These are phyloP conservation scores for Claviceps citrina DNA, from an alignment of 2,329 filamentous ascomycete species.

Conservation along the genomic window DNA sequence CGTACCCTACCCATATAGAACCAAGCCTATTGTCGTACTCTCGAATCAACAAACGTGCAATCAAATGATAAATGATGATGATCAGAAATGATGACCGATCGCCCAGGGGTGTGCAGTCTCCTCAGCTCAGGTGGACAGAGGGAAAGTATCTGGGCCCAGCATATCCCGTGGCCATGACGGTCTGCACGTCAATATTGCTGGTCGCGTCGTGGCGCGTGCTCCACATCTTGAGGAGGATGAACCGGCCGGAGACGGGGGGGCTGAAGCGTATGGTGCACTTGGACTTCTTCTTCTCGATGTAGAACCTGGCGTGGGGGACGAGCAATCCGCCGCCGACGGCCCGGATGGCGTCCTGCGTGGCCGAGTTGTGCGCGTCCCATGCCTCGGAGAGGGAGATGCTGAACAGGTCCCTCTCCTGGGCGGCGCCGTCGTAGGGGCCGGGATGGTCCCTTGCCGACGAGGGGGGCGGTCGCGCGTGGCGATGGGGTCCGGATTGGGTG, in stretches of 20 bases:
- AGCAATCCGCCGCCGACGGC: slow-evolving; percentile 46
- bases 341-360: slow-evolving; percentile 40
- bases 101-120: neutral
- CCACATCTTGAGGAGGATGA: slow-evolving; percentile 83
- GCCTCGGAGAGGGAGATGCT: slow-evolving; percentile 18
- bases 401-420: slow-evolving; percentile 1
- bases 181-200: slow-evolving; percentile 78
- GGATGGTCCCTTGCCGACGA: slow-evolving; percentile 10
- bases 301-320: slow-evolving; percentile 65
- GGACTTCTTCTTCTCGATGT: slow-evolving; percentile 66
- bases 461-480: too few relatives aligned
- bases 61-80: too few relatives aligned
- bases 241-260: slow-evolving; percentile 65
- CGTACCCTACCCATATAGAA: too few relatives aligned
- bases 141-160: slow-evolving; percentile 77
- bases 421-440: neutral
- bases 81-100: too few relatives aligned
- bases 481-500: too few relatives aligned
- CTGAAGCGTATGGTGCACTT: slow-evolving; percentile 79
- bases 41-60: too few relatives aligned
- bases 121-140: slow-evolving; percentile 42
- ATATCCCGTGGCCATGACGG: slow-evolving; percentile 68
- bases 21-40: too few relatives aligned
- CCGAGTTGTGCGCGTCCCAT: slow-evolving; percentile 33
- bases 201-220: slow-evolving; percentile 50